Evolutionary conservation across 305 asterid species (phyloP), one percentile per base, ranked within the genome.

Genomic region (Nicotiana rustica): DNA sequence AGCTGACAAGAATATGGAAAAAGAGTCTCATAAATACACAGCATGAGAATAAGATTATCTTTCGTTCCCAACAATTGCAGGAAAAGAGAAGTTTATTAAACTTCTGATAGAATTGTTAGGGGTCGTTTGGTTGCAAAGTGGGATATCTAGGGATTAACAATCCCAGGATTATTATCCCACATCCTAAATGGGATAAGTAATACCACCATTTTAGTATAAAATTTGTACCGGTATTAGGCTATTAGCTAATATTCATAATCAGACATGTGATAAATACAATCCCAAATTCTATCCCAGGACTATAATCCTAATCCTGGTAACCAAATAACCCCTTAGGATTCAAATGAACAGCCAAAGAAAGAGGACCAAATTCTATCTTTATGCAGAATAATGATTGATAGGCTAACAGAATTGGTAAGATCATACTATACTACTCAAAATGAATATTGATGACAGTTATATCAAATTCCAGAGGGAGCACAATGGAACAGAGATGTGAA

Each of bases 51-150:
- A 75, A 14, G 29, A 52, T 1, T 6, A 52, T 25, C 25, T 73
- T 71, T 47, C 78, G 21, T 13, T 73, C 29, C 79, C 15, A 73
- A 25, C 0, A 73, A 73, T 25, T 47, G 79, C 3, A 73, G 25
- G 19, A 14, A 47, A 47, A 21, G 14, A 73, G 18, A 0, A 73
- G 41, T 25, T 25, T 25, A 29, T 52, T 29, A 19, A 70, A 5
- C 21, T 9, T 56, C 13, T 47, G 52, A 47, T 1, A 52, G 80
- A 75, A 62, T 1, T 52, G 64, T 13, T 73, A 41, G 29, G 29
- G 29, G 29, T 25, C 29, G 29, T 41, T 41, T 7, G 12, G 12
- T 41, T 41, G 49, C 49, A 41, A 7, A 41, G 49, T 8, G 49
- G 49, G 49, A 41, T 41, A 41, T 41, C 49, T 8, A 38, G 35